Evolutionary conservation across 306 rosid species (phyloP), one percentile per base, ranked within the genome.

Genomic region (Gillenia trifoliata): DNA sequence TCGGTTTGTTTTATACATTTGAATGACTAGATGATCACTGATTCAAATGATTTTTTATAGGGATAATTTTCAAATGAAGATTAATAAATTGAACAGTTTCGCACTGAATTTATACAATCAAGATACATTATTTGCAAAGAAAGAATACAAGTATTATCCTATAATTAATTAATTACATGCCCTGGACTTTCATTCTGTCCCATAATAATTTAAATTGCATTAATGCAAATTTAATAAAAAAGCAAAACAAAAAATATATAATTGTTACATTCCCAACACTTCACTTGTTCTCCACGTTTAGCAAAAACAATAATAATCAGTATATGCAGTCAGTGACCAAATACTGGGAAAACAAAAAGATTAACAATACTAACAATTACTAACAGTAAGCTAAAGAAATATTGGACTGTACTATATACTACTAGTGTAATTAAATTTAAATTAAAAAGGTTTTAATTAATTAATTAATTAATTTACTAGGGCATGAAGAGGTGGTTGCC

Each of bases 401-500:
- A 47, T 59, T 59, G 10, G 23, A 30, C 41, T 62, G 12, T 30
- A 17, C 66, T 30, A 30, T 30, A 16, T 25, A 15, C 64, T 59
- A 3, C 15, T 57, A 29, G 66, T 62, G 23, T 62, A 62, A 62
- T 29, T 62, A 61, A 61, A 13, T 15, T 54, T 7, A 8, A 47
- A 49, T 11, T 31, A 74, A 22, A 22, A 12, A 22, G 49, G n/a
- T 20, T 43, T 12, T 5, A 34, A 30, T 67, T n/a, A n/a, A n/a
- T n/a, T n/a, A n/a, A n/a, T 34, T 65, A 65, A 65, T 28, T 60
- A 60, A 26, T 4, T 55, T 12, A 12, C 30, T 70, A 92, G 60
- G 98, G 98, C 93, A 86, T 88, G 50, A 85, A 93, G 80, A 91
- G 88, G 86, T 89, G 88, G 76, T 86, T 82, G 72, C 94, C 89